A percentile compares a stretch with the other conserved stretches of the same genome.
Evolutionary conservation across 129 eudicot genomes (phyloP).

Genomic region (Artemisia argyi): DNA sequence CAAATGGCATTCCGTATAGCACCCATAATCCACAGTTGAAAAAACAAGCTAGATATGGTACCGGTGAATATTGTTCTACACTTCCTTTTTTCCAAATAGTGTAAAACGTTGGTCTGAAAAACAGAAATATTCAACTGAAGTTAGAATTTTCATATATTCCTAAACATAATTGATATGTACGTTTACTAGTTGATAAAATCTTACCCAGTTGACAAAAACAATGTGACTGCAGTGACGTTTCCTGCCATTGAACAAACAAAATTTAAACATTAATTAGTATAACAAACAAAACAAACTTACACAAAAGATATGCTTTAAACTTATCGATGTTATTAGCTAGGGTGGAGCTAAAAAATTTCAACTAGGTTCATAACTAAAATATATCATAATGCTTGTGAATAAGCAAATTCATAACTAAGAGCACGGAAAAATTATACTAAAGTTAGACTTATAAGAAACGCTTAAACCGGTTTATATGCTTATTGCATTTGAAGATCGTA

Average conservation of each 20-base stretch:
- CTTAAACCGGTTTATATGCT: not conserved
- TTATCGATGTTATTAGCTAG: too few relatives aligned
- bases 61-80: conserved; percentile 73
- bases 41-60: conserved; percentile 69
- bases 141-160: too few relatives aligned
- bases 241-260: conserved; percentile 32
- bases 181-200: conserved; percentile 5
- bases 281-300: not conserved
- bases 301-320: too few relatives aligned
- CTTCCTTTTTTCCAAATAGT: conserved; percentile 62
- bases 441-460: too few relatives aligned
- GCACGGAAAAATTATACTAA: too few relatives aligned
- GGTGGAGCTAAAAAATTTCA: too few relatives aligned
- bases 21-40: conserved; percentile 82
- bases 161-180: too few relatives aligned
- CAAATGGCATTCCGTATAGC: conserved; percentile 78
- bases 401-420: too few relatives aligned
- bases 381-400: too few relatives aligned
- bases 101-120: conserved; percentile 69
- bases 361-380: too few relatives aligned
- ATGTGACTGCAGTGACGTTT: conserved; percentile 47
- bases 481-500: conserved; percentile 1
- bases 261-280: not conserved
- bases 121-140: not conserved
- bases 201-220: conserved; percentile 61